phyloP scores from a whole-genome alignment of 2,329 filamentous ascomycete species.

The Pseudocercospora macadamiae region DNA sequence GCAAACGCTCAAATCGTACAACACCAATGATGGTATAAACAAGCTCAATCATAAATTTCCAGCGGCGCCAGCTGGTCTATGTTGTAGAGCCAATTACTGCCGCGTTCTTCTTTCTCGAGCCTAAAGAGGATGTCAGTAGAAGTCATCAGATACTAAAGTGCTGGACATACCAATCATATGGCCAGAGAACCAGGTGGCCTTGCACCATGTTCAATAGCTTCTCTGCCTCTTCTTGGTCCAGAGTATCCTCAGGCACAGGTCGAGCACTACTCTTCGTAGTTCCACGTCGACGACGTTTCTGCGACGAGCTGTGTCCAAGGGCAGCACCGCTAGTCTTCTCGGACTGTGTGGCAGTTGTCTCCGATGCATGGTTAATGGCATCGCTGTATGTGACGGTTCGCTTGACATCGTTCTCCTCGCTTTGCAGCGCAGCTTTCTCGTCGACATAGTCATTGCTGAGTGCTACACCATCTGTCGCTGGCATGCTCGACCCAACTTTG shows the following conservation, averaged over 20 bases:
- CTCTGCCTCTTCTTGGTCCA: conserved; percentile 76
- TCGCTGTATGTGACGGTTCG: conserved; percentile 40
- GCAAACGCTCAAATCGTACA: too few species aligned
- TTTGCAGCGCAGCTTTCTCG: conserved; percentile 38
- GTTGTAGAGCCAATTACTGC: conserved; percentile 95
- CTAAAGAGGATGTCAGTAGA: conserved; percentile 38
- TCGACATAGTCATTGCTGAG: conserved; percentile 18
- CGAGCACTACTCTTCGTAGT: conserved; percentile 71
- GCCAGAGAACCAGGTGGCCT: conserved; percentile 87
- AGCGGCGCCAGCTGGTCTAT: conserved; percentile 94
- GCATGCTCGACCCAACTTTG: not conserved
- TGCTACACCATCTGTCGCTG: conserved; percentile 11
- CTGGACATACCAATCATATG: conserved; percentile 77
- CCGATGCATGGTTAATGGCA: conserved; percentile 30
- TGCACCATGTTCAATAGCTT: conserved; percentile 80
- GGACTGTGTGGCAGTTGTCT: conserved; percentile 35
- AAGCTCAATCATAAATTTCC: conserved; percentile 72
- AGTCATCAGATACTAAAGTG: not conserved
- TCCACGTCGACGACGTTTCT: conserved; percentile 66
- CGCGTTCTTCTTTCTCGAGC: conserved; percentile 86
- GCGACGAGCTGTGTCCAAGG: conserved; percentile 43
- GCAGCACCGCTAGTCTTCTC: conserved; percentile 1
- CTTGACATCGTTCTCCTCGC: conserved; percentile 38
- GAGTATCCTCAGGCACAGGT: conserved; percentile 71
- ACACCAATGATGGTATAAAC: too few species aligned